These are phyloP conservation scores for Gynochthodes officinalis DNA, from an alignment of 257 asterid species.

Conservation along the genomic window DNA sequence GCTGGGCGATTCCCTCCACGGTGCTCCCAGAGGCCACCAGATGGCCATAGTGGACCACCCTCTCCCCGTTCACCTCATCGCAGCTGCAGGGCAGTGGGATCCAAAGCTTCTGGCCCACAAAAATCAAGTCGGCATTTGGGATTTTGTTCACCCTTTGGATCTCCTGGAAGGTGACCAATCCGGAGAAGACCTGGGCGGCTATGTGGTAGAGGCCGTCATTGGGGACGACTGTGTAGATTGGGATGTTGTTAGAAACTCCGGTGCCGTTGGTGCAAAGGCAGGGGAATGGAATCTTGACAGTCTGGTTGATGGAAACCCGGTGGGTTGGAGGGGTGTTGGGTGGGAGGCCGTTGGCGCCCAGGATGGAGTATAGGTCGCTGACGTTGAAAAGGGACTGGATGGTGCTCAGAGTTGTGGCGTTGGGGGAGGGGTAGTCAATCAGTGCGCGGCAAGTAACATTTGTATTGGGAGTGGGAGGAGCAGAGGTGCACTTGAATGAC, in stretches of 20 bases:
- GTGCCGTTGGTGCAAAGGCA: constrained; percentile 58
- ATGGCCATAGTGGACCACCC: constrained; percentile 76
- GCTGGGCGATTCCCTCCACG: constrained; percentile 52
- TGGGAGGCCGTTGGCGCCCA: constrained; percentile 70
- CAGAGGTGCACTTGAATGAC: constrained; percentile 48
- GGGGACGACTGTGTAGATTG: constrained; percentile 52
- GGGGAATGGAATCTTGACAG: constrained; percentile 59
- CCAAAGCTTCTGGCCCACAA: constrained; percentile 47
- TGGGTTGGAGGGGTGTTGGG: constrained; percentile 29
- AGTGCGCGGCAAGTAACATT: constrained; percentile 42
- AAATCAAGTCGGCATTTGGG: constrained; percentile 23
- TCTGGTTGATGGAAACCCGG: constrained; percentile 28
- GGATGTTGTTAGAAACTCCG: constrained; percentile 55
- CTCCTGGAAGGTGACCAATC: constrained; percentile 37
- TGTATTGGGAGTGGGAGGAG: no score
- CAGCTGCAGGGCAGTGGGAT: constrained; percentile 95
- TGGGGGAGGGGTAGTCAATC: constrained; percentile 57
- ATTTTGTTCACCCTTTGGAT: constrained; percentile 61
- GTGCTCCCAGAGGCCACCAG: constrained; percentile 49
- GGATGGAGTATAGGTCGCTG: constrained; percentile 47
- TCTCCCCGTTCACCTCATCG: constrained; percentile 51
- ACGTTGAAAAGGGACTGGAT: constrained; percentile 47
- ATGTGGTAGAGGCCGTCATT: constrained; percentile 60
- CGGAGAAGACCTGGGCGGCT: constrained; percentile 51
- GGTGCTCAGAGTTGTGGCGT: constrained; percentile 56